Evolutionary conservation across 2,329 filamentous ascomycete species (phyloP), one percentile per base, ranked within the genome.

Genomic region (Trichophyton equinum): DNA sequence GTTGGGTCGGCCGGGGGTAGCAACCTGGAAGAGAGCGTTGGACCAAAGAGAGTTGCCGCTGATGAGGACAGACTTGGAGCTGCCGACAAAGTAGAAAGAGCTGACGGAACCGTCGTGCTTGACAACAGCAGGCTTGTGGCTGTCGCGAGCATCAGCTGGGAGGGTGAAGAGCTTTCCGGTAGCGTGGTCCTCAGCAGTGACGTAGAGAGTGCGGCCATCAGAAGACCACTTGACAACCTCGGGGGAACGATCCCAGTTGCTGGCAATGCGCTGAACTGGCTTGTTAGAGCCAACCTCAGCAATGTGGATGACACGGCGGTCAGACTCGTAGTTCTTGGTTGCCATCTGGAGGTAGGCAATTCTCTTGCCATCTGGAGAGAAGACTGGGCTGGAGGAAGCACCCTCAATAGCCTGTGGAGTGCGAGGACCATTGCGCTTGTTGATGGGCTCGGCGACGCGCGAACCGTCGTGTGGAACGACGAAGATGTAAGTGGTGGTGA

Each of bases 401-500:
- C 86, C 70, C 79, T 78, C 60, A 82, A 77, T 59, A 81, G 75
- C 68, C 77, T 79, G 3, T 79, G 83, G 71, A 3, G 72, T 72
- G 6, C 65, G 67, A 7, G 67, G 60, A 30, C 68, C 70, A 30
- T 69, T 66, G 4, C 59, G 71, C 62, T 25, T 79, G 76, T 64
- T 84, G 72, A 70, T 79, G 69, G 60, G 72, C 20, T 67, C 51
- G 2, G 72, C 65, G 58, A 84, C 79, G 4, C 78, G 73, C 68
- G 87, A 91, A 3, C 79, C 82, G 57, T 78, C 76, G 36, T 91
- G 76, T 0, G 85, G 81, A 3, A 88, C 81, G 55, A 86, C 83
- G 73, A 94, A 95, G 36, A 95, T 81, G 68, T 94, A 88, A 0
- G 86, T 86, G 68, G 91, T 92, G 4, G 90, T 95, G 71, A 88